A percentile compares a stretch with the other conserved stretches of the same genome.
phyloP scores from a whole-genome alignment of 768 basidiomycete genomes.

The Dioszegia aurantiaca region DNA sequence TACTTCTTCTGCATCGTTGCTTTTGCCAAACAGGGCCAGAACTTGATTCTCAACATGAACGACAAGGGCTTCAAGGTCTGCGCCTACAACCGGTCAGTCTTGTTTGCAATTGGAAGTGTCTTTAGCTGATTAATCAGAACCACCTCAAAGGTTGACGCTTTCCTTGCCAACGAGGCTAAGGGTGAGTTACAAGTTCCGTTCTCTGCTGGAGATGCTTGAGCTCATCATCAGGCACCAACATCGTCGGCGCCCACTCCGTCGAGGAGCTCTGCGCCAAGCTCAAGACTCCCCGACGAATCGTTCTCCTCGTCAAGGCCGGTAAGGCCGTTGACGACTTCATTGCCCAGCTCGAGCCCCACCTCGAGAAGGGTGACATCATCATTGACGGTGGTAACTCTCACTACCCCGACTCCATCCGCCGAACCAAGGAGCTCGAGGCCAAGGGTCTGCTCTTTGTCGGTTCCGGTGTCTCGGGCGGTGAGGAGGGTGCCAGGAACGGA shows the following conservation, averaged over 20 bases:
- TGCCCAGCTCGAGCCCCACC: slow-evolving; percentile 74
- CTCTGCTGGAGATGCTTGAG: slow-evolving; percentile 16
- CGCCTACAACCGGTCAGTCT: slow-evolving; percentile 78
- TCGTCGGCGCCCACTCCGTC: slow-evolving; percentile 91
- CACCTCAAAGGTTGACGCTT: slow-evolving; percentile 88
- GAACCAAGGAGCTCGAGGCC: slow-evolving; percentile 82
- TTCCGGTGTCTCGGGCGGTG: slow-evolving; percentile 97
- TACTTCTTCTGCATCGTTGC: not conserved
- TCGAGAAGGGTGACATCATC: slow-evolving; percentile 95
- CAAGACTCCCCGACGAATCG: slow-evolving; percentile 91
- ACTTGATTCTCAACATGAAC: slow-evolving; percentile 97
- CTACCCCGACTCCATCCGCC: slow-evolving; percentile 96
- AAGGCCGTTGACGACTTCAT: slow-evolving; percentile 95
- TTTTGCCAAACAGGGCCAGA: slow-evolving; percentile 71
- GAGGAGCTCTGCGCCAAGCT: slow-evolving; percentile 87
- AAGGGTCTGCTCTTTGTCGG: slow-evolving; percentile 97
- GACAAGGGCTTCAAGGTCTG: slow-evolving; percentile 98
- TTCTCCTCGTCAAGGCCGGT: slow-evolving; percentile 98
- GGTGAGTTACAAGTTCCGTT: slow-evolving; percentile 57
- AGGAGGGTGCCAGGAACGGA: slow-evolving; percentile 95
- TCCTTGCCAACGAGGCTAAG: slow-evolving; percentile 96
- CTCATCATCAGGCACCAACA: slow-evolving; percentile 72
- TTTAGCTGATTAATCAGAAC: slow-evolving; percentile 55
- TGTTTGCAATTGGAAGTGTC: not conserved
- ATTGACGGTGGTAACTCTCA: slow-evolving; percentile 99